phyloP scores from a whole-genome alignment of 345 rosid genomes.

The Durio zibethinus region DNA sequence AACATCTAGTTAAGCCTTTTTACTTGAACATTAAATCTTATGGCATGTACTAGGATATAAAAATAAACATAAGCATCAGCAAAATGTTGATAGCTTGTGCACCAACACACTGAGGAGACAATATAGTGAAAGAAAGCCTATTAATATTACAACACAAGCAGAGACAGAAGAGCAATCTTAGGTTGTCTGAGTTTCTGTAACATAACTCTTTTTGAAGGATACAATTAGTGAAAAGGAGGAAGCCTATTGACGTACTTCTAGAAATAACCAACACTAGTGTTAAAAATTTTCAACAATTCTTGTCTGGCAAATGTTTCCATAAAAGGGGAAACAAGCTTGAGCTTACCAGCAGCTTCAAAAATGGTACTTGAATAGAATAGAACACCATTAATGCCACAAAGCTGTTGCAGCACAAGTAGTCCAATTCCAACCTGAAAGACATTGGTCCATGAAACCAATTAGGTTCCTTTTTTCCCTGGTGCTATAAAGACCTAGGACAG shows the following conservation, averaged over 20 bases:
- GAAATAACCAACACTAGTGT: neutral
- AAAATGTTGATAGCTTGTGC: neutral
- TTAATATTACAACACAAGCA: neutral
- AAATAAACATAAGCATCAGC: neutral
- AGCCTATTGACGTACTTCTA: neutral
- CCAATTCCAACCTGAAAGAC: conserved; percentile 82
- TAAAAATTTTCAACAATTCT: neutral
- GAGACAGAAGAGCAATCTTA: neutral
- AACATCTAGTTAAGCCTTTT: conserved; percentile 12
- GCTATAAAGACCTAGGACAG: conserved; percentile 78
- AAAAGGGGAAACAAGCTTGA: conserved; percentile 15
- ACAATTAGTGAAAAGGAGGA: neutral
- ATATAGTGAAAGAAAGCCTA: neutral
- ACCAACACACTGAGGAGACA: neutral
- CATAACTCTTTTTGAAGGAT: neutral
- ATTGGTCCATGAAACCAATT: conserved; percentile 16
- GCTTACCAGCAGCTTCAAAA: conserved; percentile 81
- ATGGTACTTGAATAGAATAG: conserved; percentile 84
- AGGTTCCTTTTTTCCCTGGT: conserved; percentile 49
- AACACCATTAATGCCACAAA: conserved; percentile 84
- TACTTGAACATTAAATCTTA: neutral
- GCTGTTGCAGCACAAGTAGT: conserved; percentile 84
- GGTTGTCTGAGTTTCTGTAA: neutral
- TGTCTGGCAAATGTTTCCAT: neutral
- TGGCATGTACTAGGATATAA: neutral